Evolutionary conservation across 1,139 yeast genomes (phyloP).

Genomic region (Yarrowia galli): DNA sequence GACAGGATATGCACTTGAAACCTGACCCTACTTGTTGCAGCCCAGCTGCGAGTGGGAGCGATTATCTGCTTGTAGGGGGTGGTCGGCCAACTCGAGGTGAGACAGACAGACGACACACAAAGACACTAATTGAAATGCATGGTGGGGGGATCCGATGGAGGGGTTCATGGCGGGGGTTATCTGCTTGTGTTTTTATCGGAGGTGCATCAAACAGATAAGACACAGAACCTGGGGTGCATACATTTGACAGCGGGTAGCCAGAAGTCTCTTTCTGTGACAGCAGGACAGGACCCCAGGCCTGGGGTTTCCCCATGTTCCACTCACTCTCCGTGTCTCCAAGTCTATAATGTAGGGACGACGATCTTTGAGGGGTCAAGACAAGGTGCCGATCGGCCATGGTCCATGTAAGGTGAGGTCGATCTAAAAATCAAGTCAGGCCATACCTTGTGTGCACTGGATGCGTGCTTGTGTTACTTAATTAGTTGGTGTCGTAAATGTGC

Average conservation of each 20-base stretch:
- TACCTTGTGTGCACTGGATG: background rate
- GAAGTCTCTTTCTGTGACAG: no score
- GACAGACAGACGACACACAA: background rate
- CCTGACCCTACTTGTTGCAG: constrained; percentile 23
- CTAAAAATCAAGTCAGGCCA: constrained; percentile 24
- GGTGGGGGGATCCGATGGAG: background rate
- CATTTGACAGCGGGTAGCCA: no score
- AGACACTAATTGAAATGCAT: background rate
- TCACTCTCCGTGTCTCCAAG: constrained; percentile 1
- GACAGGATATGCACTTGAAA: constrained; percentile 17
- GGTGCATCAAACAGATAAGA: background rate
- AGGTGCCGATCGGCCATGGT: constrained; percentile 4
- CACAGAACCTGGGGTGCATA: background rate
- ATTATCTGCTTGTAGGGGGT: background rate
- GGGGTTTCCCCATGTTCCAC: constrained; percentile 10
- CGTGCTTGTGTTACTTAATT: no score
- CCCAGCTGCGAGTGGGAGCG: background rate
- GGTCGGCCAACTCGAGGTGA: constrained; percentile 6
- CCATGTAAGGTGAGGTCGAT: constrained; percentile 19
- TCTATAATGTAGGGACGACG: constrained; percentile 17
- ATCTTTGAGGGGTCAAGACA: constrained; percentile 36
- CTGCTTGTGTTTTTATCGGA: background rate
- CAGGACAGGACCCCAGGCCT: background rate
- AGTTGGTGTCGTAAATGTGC: no score
- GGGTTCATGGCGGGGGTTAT: constrained; percentile 1